Evolutionary conservation across 2,329 filamentous ascomycete genomes (phyloP).

Genomic region (Trichothecium sympodiale): DNA sequence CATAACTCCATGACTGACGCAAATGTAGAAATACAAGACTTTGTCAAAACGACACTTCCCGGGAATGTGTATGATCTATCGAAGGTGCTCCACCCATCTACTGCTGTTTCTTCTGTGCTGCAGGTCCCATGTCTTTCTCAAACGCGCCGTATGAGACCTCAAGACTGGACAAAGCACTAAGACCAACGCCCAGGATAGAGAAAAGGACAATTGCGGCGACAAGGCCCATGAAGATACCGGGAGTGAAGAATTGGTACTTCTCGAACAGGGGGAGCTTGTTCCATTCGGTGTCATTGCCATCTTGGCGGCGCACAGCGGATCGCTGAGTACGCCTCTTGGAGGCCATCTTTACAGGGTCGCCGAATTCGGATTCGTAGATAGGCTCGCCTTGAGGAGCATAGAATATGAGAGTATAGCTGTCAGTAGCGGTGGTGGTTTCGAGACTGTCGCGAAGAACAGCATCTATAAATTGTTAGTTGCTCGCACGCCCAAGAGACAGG

Average conservation of each 20-base stretch:
- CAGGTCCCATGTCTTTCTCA: conserved; percentile 89
- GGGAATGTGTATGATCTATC: background rate
- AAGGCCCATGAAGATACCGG: conserved; percentile 88
- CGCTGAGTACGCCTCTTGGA: conserved; percentile 50
- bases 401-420: conserved; percentile 66
- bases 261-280: conserved; percentile 59
- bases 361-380: conserved; percentile 56
- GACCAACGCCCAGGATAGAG: conserved; percentile 65
- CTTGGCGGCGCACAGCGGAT: conserved; percentile 19
- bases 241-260: conserved; percentile 89
- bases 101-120: conserved; percentile 66
- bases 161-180: conserved; percentile 67
- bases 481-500: conserved; percentile 6
- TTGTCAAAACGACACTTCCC: background rate
- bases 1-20: conserved; percentile 2
- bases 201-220: conserved; percentile 61
- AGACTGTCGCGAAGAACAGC: conserved; percentile 39
- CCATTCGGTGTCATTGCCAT: conserved; percentile 25
- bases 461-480: conserved; percentile 34
- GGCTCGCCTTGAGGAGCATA: conserved; percentile 48
- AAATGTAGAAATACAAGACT: conserved; percentile 4
- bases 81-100: conserved; percentile 7
- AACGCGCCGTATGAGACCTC: conserved; percentile 91
- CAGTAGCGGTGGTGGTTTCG: conserved; percentile 21
- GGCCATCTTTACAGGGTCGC: conserved; percentile 55